phyloP scores from a whole-genome alignment of 768 basidiomycete species.

The Trametes punicea region DNA sequence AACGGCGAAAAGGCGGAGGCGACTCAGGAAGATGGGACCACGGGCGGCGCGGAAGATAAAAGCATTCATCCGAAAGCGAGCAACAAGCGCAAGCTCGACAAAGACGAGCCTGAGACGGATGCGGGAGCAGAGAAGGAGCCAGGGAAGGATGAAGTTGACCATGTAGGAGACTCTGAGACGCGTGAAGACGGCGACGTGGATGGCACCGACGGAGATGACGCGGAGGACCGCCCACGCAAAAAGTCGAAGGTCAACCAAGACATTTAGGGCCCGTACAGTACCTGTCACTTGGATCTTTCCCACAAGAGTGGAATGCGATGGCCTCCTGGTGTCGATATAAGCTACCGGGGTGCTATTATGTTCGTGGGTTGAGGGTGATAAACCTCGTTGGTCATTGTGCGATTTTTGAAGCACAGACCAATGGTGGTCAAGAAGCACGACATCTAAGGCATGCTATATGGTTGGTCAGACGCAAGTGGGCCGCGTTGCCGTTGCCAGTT shows the following conservation, averaged over 20 bases:
- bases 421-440: no score
- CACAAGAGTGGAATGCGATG: no score
- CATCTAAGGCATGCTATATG: no score
- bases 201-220: background rate
- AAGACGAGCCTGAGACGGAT: conserved; percentile 2
- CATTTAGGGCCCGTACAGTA: background rate
- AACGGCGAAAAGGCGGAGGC: background rate
- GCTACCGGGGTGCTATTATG: no score
- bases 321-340: no score
- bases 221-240: conserved; percentile 19
- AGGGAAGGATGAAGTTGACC: background rate
- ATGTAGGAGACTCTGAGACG: background rate
- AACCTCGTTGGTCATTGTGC: no score
- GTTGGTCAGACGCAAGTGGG: no score
- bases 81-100: conserved; percentile 19
- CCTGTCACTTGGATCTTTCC: background rate
- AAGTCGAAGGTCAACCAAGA: conserved; percentile 21
- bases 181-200: background rate
- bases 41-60: background rate
- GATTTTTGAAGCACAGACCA: no score
- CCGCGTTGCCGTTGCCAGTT: no score
- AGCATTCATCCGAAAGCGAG: background rate
- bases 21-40: background rate
- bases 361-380: no score
- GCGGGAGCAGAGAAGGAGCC: background rate